Base-by-base conservation (phyloP, 108 stramenopile species). In the Parietichytrium sp. region DNA sequence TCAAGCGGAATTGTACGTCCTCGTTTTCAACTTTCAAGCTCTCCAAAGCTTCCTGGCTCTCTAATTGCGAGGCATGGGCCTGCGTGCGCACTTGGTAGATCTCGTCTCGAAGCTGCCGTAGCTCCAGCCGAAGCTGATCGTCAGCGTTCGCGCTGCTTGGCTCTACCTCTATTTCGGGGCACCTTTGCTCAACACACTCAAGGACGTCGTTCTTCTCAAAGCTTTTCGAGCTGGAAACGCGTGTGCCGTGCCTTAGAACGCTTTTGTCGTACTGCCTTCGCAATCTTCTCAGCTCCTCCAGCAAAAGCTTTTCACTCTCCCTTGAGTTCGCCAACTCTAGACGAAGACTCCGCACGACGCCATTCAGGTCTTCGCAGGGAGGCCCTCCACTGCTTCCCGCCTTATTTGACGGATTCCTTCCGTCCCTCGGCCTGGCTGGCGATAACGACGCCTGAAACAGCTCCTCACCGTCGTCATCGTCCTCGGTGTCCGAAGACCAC, bases 401-500 rank as follows among this genome's bases (percentile, higher is more conserved):
- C 49, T 50, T 50, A 18, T 50, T 16, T 16, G 49, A n/a, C n/a
- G n/a, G 18, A 50, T 16, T 50, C 49, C n/a, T 50, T 16, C 49
- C 49, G 18, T 50, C 18, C 0, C 49, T 16, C 49, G 49, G 16
- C 49, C n/a, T 16, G 16, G 49, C 49, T 16, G 18, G 49, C 16
- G n/a, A n/a, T 18, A 50, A 50, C 16, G 49, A n/a, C 61, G 42
- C 33, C 13, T 23, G 6, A 27, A 33, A 42, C 13, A 42, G 23
- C 20, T 72, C 61, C 23, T 72, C 61, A 1, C 45, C 61, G 8
- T 72, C 61, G 49, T 50, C 49, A 16, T 50, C 49, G 49, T 18
- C 16, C n/a, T 50, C 61, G 15, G 61, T 33, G 42, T 72, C 61
- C 13, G 61, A 72, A 10, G 61, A 72, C 61, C 61, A 72, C 20